A percentile compares a stretch with the other conserved stretches of the same genome.
Evolutionary conservation across 148 eudicot genomes (phyloP).

Genomic region (Spergularia bocconei): DNA sequence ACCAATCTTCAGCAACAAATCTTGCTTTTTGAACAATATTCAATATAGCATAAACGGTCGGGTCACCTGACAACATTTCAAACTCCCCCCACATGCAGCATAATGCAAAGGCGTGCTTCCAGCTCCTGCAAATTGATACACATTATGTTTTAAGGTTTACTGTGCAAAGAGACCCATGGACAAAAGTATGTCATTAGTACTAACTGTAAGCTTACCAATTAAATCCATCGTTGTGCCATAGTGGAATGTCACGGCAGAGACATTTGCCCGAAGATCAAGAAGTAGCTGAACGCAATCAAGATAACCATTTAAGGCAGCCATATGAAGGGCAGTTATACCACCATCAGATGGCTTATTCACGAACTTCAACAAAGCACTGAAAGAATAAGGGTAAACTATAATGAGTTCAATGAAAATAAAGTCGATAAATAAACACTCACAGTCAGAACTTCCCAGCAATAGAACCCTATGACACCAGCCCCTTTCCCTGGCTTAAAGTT

Average conservation of each 20-base stretch:
- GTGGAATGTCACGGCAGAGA: conserved; percentile 85
- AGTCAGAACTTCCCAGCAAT: not conserved
- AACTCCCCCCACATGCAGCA: conserved; percentile 98
- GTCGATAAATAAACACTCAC: not conserved
- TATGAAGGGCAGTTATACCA: conserved; percentile 97
- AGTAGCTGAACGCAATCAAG: conserved; percentile 87
- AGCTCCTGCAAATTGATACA: conserved; percentile 52
- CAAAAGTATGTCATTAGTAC: not conserved
- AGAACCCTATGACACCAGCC: not conserved
- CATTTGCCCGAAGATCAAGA: conserved; percentile 86
- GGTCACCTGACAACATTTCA: conserved; percentile 89
- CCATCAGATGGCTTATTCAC: conserved; percentile 97
- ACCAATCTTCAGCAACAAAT: conserved; percentile 18
- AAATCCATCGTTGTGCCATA: conserved; percentile 98
- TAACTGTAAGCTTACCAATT: conserved; percentile 53
- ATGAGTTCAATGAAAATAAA: not conserved
- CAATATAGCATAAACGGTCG: conserved; percentile 1
- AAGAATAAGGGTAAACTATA: conserved; percentile 18
- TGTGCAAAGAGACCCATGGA: not conserved
- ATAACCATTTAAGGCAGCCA: conserved; percentile 94
- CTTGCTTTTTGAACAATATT: conserved; percentile 4
- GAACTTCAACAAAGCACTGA: conserved; percentile 82
- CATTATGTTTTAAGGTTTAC: not conserved
- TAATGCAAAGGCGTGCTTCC: conserved; percentile 99
- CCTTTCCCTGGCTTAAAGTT: not conserved